Base-by-base conservation (phyloP, 2,329 filamentous ascomycete species). In the Pyrenochaeta sp. region DNA sequence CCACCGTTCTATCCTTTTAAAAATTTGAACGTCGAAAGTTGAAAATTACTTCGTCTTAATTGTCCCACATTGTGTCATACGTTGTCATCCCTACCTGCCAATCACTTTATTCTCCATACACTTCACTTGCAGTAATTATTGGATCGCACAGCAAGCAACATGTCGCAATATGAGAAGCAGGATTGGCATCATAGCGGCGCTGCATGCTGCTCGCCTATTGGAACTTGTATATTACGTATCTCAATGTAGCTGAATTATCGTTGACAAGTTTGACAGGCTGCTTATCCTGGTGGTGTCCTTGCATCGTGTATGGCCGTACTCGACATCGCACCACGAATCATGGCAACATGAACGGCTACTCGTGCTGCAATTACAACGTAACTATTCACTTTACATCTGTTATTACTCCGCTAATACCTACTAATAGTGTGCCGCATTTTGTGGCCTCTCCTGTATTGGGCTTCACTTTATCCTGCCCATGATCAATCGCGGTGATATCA, bases 201-300 rank as follows among this genome's bases (percentile, higher is more conserved):
- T 36, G 49, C 62, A 17, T 74, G 72, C 59, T 74, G 66, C 60
- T 54, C 57, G 5, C 72, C 71, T 7, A 61, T 74, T 12, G 57
- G 58, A 14, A 69, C 68, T 12, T 73, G 71, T 72, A 33, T 33
- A 12, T 4, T 11, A 33, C 10, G 9, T 29, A 31, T 10, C 27
- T 4, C 1, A 15, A 3, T 5, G 2, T 31, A 1, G 10, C 9
- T 3, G 18, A 2, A 5, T 7, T n/a, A 29, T 27, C n/a, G 9
- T 54, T 64, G 10, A 62, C 48, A 12, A 12, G 3, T 9, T 23
- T 12, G 2, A 6, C 11, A 74, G 71, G 72, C 57, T 63, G 67
- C 40, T 57, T 75, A 9, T 63, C 67, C 21, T 74, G 68, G 61
- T 75, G 63, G 60, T 69, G 68, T 37, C 72, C 71, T 15, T 75